Conservation (phyloP, 2,329 filamentous ascomycete genomes). For the Pestalotiopsis sp. region DNA sequence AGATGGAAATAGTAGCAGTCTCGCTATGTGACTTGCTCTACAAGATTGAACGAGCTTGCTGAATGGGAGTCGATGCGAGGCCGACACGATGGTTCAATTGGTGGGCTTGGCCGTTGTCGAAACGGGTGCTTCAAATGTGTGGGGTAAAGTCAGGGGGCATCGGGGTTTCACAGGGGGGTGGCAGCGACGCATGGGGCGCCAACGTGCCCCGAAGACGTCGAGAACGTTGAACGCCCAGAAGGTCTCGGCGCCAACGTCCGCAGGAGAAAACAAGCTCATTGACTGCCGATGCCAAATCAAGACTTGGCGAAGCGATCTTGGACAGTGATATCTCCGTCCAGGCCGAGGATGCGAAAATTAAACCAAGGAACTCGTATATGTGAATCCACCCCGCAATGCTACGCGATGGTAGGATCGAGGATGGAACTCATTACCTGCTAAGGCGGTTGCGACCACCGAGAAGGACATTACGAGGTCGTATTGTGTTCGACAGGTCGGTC, state of each 20-base stretch:
- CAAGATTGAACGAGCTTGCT: background rate
- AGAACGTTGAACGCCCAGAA: background rate
- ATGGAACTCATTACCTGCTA: background rate
- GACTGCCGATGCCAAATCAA: background rate
- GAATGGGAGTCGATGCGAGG: background rate
- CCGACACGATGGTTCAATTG: background rate
- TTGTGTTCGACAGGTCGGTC: background rate
- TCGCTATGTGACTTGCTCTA: background rate
- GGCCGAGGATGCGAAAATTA: background rate
- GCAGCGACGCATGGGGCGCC: background rate
- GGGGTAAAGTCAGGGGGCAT: background rate
- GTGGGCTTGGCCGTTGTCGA: slow-evolving; percentile 2
- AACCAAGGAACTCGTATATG: background rate
- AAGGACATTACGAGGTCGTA: background rate
- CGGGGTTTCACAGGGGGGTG: slow-evolving; percentile 2
- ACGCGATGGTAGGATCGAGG: background rate
- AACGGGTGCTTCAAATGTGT: slow-evolving; percentile 10
- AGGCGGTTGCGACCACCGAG: background rate
- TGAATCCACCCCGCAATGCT: background rate
- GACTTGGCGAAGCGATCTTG: background rate
- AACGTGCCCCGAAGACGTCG: background rate
- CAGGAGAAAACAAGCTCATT: background rate
- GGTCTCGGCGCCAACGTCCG: background rate
- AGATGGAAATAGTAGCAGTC: background rate
- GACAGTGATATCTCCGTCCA: background rate